Base-by-base conservation (phyloP, 2,329 filamentous ascomycete genomes). In the Aspergillus hiratsukae region DNA sequence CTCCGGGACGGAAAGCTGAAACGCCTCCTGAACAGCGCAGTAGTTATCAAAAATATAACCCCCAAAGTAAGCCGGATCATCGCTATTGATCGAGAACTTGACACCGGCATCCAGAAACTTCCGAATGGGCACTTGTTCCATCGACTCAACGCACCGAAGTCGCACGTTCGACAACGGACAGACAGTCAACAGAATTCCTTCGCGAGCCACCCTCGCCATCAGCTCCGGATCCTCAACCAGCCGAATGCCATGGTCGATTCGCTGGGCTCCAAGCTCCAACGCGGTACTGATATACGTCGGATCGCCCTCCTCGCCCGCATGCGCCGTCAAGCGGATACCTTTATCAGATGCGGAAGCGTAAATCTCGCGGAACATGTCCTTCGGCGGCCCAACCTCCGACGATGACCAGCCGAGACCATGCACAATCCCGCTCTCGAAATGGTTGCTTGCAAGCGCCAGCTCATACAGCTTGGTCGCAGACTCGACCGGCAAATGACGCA, bases 21-120 rank as follows among this genome's bases (percentile, higher is more conserved):
- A 90, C 0, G 86, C 84, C 45, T 90, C 85, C 70, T 92, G 88
- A 29, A 92, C 86, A 1, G 86, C 86, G 64, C 84, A 87, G 73
- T 88, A 91, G 63, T 91, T 91, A 64, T 89, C 87, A 52, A 88
- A 75, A 53, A 91, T 83, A 70, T 90, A 91, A 0, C 84, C 86
- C 3, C 87, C 87, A 74, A 92, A 91, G 67, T 90, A 90, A 10
- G 86, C 87, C 57, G 87, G 87, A 67, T 90, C 87, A 66, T 90
- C 87, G 62, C 84, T 87, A 72, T 90, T 90, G 69, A 91, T 83
- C 55, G 83, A 87, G 71, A 90, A 90, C 58, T 76, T 79, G 41
- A 90, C 83, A 0, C 85, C 84, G 5, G 76, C 76, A 43, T 88
- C 81, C 21, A 90, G 71, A 62, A 89, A 87, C 52, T 74, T 76